Base-by-base conservation (phyloP, 2,329 filamentous ascomycete genomes). In the Phyllosticta citriasiana region DNA sequence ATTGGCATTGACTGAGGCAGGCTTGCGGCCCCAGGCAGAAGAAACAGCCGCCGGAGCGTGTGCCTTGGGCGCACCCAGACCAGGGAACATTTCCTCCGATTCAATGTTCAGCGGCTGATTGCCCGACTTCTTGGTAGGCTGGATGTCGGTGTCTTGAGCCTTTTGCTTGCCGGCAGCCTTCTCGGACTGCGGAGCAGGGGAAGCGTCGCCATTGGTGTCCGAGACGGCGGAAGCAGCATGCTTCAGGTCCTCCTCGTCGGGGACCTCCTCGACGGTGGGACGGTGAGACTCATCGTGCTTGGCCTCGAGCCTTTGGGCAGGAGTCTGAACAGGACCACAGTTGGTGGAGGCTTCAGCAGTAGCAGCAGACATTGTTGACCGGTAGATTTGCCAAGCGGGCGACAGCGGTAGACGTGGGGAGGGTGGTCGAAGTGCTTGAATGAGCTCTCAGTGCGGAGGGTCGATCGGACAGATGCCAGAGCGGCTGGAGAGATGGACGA, bases 41-140 rank as follows among this genome's bases (percentile, higher is more conserved):
- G 87, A 81, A 63, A 85, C 81, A 66, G 84, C 82, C 62, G 85
- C 80, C 64, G 82, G 75, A 19, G 77, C 75, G 65, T 77, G 76
- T 35, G 85, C 79, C 75, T 91, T 92, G 59, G 85, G 79, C 64
- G 84, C 82, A 59, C 92, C 93, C 55, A 99, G 84, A 67, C 92
- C 87, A n/a, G 94, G 94, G 81, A 99, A 99, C 63, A 89, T 80
- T 75, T 97, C 92, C 71, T 95, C 89, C 19, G 90, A 96, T 70
- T 89, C 83, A 22, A 90, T 92, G 74, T 97, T 90, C 64, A 97
- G 78, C 58, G 80, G 68, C 30, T 57, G 64, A 35, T 66, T 63
- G 57, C 66, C 65, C 30, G 69, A 66, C 53, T 71, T 68, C 57
- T 73, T 74, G 33, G 75, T 64, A 53, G 72, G 66, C 53, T 30